These are phyloP conservation scores for Agrocybe chaxingu DNA, from an alignment of 768 basidiomycete genomes.

Conservation along the genomic window DNA sequence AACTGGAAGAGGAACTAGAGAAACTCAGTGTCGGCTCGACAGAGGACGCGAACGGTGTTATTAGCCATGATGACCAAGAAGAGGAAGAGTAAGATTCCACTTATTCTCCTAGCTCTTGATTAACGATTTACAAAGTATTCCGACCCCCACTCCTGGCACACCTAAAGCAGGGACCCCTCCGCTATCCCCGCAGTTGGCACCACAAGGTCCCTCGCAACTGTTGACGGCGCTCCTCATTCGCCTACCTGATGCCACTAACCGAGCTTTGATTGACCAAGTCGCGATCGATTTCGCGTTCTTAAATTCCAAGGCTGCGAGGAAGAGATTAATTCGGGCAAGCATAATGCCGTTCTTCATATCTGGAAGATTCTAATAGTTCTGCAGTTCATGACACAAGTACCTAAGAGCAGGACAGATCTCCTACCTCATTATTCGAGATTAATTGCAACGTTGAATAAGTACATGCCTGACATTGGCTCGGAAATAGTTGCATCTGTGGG, in stretches of 20 bases:
- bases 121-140: slow-evolving; percentile 25
- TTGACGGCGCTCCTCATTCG: slow-evolving; percentile 88
- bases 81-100: slow-evolving; percentile 32
- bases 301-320: slow-evolving; percentile 95
- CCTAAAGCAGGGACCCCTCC: slow-evolving; percentile 61
- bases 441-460: slow-evolving; percentile 82
- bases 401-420: slow-evolving; percentile 85
- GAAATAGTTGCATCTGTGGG: slow-evolving; percentile 81
- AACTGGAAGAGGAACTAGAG: slow-evolving; percentile 76
- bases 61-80: slow-evolving; percentile 27
- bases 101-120: slow-evolving; percentile 14
- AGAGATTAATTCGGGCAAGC: slow-evolving; percentile 79
- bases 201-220: slow-evolving; percentile 91
- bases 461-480: slow-evolving; percentile 90
- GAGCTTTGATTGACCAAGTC: slow-evolving; percentile 85
- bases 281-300: slow-evolving; percentile 95
- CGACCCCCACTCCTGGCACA: slow-evolving; percentile 68
- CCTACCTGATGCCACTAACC: slow-evolving; percentile 92
- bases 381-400: slow-evolving; percentile 79
- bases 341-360: background rate
- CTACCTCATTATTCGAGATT: slow-evolving; percentile 91
- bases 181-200: slow-evolving; percentile 66
- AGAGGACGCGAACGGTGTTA: slow-evolving; percentile 6
- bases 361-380: slow-evolving; percentile 1
- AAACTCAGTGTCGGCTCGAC: slow-evolving; percentile 39